Evolutionary conservation across 2,329 filamentous ascomycete genomes (phyloP), one percentile per base, ranked within the genome.

Genomic region (Botryotinia narcissicola): DNA sequence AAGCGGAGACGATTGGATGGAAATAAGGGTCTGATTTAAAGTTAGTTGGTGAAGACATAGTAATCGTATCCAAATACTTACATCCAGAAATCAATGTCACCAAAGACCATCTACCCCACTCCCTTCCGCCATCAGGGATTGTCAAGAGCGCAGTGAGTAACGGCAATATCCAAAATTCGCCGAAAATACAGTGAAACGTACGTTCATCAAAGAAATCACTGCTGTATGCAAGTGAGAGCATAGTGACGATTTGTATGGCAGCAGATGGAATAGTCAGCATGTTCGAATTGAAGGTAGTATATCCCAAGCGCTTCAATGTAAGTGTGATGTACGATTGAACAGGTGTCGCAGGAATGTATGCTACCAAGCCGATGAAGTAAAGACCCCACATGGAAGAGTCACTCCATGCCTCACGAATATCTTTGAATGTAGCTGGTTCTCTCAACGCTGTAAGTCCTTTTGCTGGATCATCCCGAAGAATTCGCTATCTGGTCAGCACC

Each of bases 301-400:
- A 80, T 4, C 78, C 78, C 35, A 80, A 72, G 14, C 71, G 70
- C 73, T 77, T 78, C 5, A 78, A 72, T 9, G 76, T 78, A 5
- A 79, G 57, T 4, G 78, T 78, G 20, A 79, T 60, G 54, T 79
- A 80, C 16, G 61, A n/a, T 14, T 67, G 63, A 16, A 74, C 72
- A 25, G 78, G 73, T 10, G 75, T 74, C 48, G 72, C 72, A 3
- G 78, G 78, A n/a, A 80, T 75, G 40, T 77, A 74, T 22, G 75
- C 79, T 7, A 75, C 54, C 16, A 84, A 74, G 8, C 83, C 83
- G 29, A 82, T 75, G 37, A 83, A 70, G 74, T 87, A 87, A 35
- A 86, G 76, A 0, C 84, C 84, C 85, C 85, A 89, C 79, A 89
- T 82, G 72, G 88, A 84, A 75, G 86, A 87, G 76, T 89, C 87